These are phyloP conservation scores for Inonotus obliquus DNA, from an alignment of 1,284 basidiomycete species.

Conservation along the genomic window DNA sequence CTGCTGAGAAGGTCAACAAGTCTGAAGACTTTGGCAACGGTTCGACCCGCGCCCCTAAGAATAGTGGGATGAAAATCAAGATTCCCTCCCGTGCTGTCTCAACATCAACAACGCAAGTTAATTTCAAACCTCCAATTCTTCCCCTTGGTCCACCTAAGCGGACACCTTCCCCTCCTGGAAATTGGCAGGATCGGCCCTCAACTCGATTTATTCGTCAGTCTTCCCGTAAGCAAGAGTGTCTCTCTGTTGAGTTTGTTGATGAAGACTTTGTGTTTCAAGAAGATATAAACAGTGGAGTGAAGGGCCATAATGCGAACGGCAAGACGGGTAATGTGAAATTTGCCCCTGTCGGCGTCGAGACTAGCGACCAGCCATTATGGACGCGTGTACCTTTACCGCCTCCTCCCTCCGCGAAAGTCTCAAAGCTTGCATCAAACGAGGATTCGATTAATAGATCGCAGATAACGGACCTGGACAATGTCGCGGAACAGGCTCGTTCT, in stretches of 20 bases:
- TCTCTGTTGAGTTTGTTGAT: neutral
- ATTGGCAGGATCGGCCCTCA: neutral
- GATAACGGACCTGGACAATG: neutral
- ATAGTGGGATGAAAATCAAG: constrained; percentile 10
- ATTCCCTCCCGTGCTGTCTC: neutral
- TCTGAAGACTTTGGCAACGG: neutral
- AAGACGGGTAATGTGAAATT: constrained; percentile 15
- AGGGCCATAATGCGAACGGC: constrained; percentile 23
- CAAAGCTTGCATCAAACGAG: neutral
- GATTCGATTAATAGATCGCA: neutral
- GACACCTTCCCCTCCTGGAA: neutral
- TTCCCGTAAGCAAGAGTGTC: no score
- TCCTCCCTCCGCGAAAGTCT: constrained; percentile 5
- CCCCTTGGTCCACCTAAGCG: constrained; percentile 8
- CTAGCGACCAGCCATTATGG: constrained; percentile 13
- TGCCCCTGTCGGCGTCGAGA: neutral
- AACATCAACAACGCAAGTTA: neutral
- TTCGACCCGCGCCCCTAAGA: neutral
- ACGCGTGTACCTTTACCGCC: constrained; percentile 16
- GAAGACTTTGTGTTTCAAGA: neutral
- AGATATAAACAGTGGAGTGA: neutral
- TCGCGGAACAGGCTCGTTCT: neutral
- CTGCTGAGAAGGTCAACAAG: neutral
- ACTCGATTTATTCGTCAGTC: neutral
- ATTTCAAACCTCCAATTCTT: neutral